phyloP scores from a whole-genome alignment of 2,329 filamentous ascomycete genomes.

The Arachnomyces sp. region DNA sequence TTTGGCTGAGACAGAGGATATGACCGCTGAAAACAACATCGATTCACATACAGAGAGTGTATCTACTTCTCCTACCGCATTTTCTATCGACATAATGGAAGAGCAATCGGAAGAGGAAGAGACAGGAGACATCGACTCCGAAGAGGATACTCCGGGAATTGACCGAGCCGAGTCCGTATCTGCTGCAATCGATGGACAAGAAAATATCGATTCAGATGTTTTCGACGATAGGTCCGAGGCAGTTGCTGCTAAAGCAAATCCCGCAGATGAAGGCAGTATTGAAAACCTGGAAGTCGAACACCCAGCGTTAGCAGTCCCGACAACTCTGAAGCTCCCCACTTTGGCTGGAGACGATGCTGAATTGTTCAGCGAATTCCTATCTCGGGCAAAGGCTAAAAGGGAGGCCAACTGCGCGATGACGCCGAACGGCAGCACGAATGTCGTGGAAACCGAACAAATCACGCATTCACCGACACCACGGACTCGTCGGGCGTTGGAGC shows the following conservation, averaged over 20 bases:
- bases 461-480: constrained; percentile 22
- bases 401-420: constrained; percentile 25
- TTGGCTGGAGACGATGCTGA: constrained; percentile 32
- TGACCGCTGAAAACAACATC: no score
- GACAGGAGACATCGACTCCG: no score
- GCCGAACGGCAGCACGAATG: constrained; percentile 13
- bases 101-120: no score
- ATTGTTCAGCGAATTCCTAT: constrained; percentile 33
- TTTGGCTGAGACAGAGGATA: no score
- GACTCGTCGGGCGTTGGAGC: constrained; percentile 27
- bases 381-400: constrained; percentile 34
- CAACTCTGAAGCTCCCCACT: constrained; percentile 27
- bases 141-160: no score
- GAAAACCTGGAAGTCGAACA: background rate
- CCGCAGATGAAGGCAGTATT: constrained; percentile 9
- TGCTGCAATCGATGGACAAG: no score
- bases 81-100: no score
- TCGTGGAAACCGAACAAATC: constrained; percentile 9
- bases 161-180: no score
- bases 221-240: background rate
- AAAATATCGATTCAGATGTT: no score
- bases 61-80: no score
- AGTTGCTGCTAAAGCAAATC: constrained; percentile 5
- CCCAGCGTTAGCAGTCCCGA: constrained; percentile 27
- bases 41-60: no score